A percentile compares a stretch with the other conserved stretches of the same genome.
Conservation (phyloP, 306 rosid genomes). For the Luffa aegyptiaca region DNA sequence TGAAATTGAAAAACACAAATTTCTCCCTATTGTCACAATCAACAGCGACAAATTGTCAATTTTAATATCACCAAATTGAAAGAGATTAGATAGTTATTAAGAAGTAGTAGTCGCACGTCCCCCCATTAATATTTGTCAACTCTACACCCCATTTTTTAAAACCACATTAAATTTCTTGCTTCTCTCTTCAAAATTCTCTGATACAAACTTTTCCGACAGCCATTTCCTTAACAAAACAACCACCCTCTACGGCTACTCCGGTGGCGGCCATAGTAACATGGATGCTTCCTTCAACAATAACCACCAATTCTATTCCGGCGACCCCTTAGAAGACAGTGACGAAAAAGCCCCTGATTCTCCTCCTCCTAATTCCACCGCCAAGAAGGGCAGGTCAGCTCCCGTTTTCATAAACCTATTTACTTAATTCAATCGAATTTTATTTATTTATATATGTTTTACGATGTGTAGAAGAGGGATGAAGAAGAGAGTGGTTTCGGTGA, state of each 20-base stretch:
- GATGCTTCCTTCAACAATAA: not conserved
- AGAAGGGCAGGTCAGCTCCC: conserved; percentile 1
- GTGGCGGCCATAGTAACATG: not conserved
- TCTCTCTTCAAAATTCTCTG: not conserved
- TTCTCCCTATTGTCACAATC: not conserved
- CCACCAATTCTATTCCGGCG: not conserved
- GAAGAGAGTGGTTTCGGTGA: conserved; percentile 73
- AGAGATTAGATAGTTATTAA: not conserved
- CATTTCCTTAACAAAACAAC: not conserved
- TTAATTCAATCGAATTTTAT: not conserved
- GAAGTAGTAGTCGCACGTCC: not conserved
- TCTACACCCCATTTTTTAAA: not conserved
- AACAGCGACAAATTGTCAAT: not conserved
- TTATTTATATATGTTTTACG: not conserved
- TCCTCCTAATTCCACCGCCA: not conserved
- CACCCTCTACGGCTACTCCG: not conserved
- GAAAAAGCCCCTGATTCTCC: not conserved
- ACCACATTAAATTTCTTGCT: not conserved
- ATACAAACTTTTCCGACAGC: not conserved
- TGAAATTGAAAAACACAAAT: not conserved
- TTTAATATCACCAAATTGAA: not conserved
- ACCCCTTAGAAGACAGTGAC: not conserved
- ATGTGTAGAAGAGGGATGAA: conserved; percentile 37
- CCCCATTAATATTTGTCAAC: conserved; percentile 6
- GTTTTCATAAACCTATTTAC: not conserved